Base-by-base conservation (phyloP, 1,284 basidiomycete species). In the Ceratobasidium sp. region DNA sequence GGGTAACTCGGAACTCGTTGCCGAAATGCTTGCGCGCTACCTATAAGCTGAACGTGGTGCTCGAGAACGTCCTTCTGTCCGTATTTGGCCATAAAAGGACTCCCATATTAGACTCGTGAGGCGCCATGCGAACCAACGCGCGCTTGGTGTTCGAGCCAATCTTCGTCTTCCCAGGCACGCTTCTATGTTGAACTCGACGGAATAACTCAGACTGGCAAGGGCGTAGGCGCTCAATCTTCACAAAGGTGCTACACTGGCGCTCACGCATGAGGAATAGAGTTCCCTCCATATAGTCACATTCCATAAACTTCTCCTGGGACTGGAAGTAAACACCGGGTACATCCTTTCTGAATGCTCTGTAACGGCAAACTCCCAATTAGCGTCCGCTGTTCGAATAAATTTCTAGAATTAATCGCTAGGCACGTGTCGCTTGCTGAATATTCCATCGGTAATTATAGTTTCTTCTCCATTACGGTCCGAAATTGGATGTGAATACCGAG, bases 221-320 rank as follows among this genome's bases (percentile, higher is more conserved):
- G 14, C 15, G 22, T 56, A 71, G 44, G 44, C 67, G 67, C 67
- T 31, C 56, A 60, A 8, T 11, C 41, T 45, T 29, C 19, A 60
- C 54, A 59, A 71, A 36, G 67, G 44, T 50, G 19, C 67, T 59
- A 47, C 33, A 31, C 59, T 69, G 44, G 41, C 54, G 67, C 56
- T 63, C 60, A 22, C 5, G 27, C 67, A 71, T 36, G 67, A 71
- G 67, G 54, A 31, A 44, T 44, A 71, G 67, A 71, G 67, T 71
- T 71, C 56, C 36, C 22, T 56, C 65, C n/a, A 41, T 48, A 31
- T 59, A 19, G 59, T 71, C 56, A 60, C 45, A 33, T 45, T 71
- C 7, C 17, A 9, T 27, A 41, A 57, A 69, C 27, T 47, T 31
- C 44, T 29, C 27, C 36, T 31, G 50, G n/a, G 33, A 48, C 27